These are phyloP conservation scores for Xylaria nigripes DNA, from an alignment of 495 filamentous ascomycete genomes.

Conservation along the genomic window DNA sequence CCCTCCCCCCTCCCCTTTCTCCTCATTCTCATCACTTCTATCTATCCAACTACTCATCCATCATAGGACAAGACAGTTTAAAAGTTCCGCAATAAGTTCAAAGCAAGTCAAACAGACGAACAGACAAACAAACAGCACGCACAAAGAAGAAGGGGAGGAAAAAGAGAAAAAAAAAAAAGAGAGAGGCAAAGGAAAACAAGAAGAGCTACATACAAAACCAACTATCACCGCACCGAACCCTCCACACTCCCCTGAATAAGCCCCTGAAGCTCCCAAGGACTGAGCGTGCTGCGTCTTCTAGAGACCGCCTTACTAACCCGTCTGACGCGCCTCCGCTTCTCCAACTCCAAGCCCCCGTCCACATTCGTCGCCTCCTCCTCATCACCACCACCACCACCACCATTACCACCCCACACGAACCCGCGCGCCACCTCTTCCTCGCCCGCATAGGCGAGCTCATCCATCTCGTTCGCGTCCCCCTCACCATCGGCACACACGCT, in stretches of 20 bases:
- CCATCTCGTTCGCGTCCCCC: constrained; percentile 1
- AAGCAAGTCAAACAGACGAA: neutral
- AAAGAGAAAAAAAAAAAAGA: neutral
- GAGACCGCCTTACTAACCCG: constrained; percentile 37
- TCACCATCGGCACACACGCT: neutral
- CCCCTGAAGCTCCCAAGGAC: constrained; percentile 62
- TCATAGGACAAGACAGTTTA: too few species aligned
- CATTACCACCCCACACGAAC: neutral
- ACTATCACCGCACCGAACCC: constrained; percentile 4
- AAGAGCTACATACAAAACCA: neutral
- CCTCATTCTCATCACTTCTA: neutral
- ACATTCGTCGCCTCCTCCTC: neutral
- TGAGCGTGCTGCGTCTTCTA: constrained; percentile 61
- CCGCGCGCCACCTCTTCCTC: neutral
- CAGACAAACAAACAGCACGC: neutral
- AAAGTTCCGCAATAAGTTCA: too few species aligned
- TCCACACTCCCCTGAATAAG: constrained; percentile 36
- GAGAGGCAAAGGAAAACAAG: neutral
- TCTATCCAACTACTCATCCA: neutral
- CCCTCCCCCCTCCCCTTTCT: neutral
- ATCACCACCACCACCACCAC: too few species aligned
- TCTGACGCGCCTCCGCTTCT: constrained; percentile 39
- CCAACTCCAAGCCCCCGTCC: neutral
- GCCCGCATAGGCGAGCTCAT: constrained; percentile 2
- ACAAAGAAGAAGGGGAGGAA: neutral